These are phyloP conservation scores for Bruguiera sexangula DNA, from an alignment of 345 rosid species.

Conservation along the genomic window DNA sequence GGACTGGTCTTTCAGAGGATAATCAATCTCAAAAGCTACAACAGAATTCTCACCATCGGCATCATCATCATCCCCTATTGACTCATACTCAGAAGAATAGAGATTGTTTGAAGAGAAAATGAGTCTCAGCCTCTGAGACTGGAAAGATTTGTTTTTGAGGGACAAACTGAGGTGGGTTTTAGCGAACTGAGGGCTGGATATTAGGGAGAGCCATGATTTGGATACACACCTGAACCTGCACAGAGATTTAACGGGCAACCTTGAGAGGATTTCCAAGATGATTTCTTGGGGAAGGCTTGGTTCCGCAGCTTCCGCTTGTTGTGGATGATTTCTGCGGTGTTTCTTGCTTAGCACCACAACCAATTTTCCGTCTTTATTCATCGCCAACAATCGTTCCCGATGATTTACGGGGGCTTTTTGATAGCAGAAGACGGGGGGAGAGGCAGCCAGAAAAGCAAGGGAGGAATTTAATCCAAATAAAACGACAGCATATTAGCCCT, in stretches of 20 bases:
- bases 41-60: slow-evolving; percentile 12
- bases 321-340: not conserved
- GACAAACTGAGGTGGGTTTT: slow-evolving; percentile 29
- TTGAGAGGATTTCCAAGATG: not conserved
- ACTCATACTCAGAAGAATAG: slow-evolving; percentile 17
- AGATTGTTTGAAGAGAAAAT: slow-evolving; percentile 15
- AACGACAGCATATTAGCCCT: too few relatives aligned
- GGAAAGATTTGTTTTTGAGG: not conserved
- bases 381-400: too few relatives aligned
- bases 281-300: slow-evolving; percentile 6
- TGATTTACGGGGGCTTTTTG: too few relatives aligned
- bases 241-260: slow-evolving; percentile 8
- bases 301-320: not conserved
- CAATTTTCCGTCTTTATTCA: not conserved
- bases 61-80: slow-evolving; percentile 1
- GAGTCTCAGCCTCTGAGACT: slow-evolving; percentile 13
- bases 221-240: slow-evolving; percentile 7
- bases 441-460: too few relatives aligned
- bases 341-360: not conserved
- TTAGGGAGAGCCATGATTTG: not conserved
- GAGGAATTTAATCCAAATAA: too few relatives aligned
- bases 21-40: slow-evolving; percentile 22
- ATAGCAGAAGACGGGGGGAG: too few relatives aligned
- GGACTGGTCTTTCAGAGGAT: slow-evolving; percentile 12
- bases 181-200: slow-evolving; percentile 20